phyloP scores from a whole-genome alignment of 495 filamentous ascomycete genomes.

The Aspergillus ostianus region DNA sequence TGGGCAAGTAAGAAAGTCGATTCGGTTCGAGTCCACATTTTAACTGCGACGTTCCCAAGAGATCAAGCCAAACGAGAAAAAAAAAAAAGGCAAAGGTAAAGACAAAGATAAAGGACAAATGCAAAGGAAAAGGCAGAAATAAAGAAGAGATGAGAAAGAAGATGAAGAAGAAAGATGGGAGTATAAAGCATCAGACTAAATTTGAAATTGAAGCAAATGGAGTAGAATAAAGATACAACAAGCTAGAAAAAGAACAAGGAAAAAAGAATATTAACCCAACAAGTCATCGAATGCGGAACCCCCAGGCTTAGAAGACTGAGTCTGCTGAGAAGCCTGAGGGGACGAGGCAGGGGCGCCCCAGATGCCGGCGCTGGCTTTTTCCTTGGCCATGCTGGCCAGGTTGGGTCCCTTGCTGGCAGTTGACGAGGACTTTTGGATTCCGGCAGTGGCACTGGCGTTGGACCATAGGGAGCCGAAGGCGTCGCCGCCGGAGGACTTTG shows the following conservation, averaged over 20 bases:
- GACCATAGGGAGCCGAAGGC: conserved; percentile 87
- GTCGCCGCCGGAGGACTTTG: conserved; percentile 65
- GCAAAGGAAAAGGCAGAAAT: neutral
- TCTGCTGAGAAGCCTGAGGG: conserved; percentile 34
- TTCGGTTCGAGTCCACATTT: neutral
- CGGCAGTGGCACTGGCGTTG: conserved; percentile 69
- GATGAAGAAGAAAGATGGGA: neutral
- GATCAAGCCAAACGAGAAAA: neutral
- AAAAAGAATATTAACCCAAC: conserved; percentile 61
- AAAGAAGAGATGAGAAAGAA: conserved; percentile 4
- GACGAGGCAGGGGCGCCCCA: conserved; percentile 66
- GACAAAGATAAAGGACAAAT: neutral
- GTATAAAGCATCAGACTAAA: neutral
- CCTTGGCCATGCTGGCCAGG: conserved; percentile 89
- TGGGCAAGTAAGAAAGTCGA: neutral
- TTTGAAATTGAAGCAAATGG: conserved; percentile 1
- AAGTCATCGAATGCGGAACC: conserved; percentile 61
- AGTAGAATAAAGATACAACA: conserved; percentile 4
- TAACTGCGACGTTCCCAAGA: neutral
- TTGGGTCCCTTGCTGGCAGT: conserved; percentile 66
- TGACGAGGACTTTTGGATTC: conserved; percentile 72
- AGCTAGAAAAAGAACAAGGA: conserved; percentile 5
- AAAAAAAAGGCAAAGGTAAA: neutral
- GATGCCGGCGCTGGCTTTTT: conserved; percentile 90
- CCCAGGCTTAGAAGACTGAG: conserved; percentile 36